phyloP scores from a whole-genome alignment of 1,139 yeast species.

The Lodderomyces pseudojiufengensis region DNA sequence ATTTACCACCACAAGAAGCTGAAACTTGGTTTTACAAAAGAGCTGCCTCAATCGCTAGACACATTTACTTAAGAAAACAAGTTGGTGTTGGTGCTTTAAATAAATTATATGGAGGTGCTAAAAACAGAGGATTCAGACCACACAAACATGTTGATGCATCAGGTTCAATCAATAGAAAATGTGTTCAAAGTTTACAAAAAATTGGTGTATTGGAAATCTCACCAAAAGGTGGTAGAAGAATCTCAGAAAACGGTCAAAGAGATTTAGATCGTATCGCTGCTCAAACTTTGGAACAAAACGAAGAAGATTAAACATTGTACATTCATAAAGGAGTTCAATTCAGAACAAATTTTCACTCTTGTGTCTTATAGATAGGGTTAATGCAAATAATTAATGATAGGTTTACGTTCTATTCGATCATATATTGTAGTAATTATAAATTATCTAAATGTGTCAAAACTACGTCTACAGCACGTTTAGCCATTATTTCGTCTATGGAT shows the following conservation, averaged over 20 bases:
- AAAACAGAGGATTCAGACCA: slow-evolving; percentile 99
- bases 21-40: slow-evolving; percentile 99
- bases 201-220: slow-evolving; percentile 95
- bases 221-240: slow-evolving; percentile 99
- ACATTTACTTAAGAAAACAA: slow-evolving; percentile 98
- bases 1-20: slow-evolving; percentile 99
- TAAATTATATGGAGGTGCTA: slow-evolving; percentile 99
- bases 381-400: background rate
- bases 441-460: slow-evolving; percentile 16
- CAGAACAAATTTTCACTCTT: slow-evolving; percentile 2
- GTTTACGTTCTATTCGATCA: slow-evolving; percentile 5
- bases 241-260: slow-evolving; percentile 99
- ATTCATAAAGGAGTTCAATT: too few species aligned
- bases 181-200: slow-evolving; percentile 96
- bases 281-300: slow-evolving; percentile 94
- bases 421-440: too few species aligned
- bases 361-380: slow-evolving; percentile 3
- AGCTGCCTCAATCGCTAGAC: slow-evolving; percentile 99
- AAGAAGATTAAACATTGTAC: slow-evolving; percentile 44
- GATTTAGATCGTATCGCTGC: slow-evolving; percentile 99
- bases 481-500: background rate
- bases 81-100: slow-evolving; percentile 99
- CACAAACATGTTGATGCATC: slow-evolving; percentile 99
- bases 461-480: slow-evolving; percentile 3
- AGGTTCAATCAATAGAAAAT: slow-evolving; percentile 98